phyloP scores from a whole-genome alignment of 352 stramenopile genomes.

The Phytopythium oedochilum region DNA sequence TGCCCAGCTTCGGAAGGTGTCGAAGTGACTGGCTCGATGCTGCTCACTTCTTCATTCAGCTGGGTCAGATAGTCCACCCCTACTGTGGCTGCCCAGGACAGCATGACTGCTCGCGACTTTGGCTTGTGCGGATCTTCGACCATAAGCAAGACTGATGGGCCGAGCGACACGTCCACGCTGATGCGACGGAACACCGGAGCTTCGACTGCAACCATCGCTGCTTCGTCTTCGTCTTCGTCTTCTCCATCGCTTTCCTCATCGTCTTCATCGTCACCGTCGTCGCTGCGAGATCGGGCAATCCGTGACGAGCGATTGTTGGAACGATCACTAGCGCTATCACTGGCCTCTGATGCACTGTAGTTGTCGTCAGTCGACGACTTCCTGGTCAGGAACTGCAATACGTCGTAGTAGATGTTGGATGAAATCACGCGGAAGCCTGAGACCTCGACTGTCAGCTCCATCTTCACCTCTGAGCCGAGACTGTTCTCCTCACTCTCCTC shows the following conservation, averaged over 20 bases:
- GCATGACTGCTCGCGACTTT: conserved; percentile 67
- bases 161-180: conserved; percentile 52
- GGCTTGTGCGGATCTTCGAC: conserved; percentile 69
- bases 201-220: conserved; percentile 5
- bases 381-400: conserved; percentile 54
- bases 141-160: conserved; percentile 60
- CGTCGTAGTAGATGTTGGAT: conserved; percentile 79
- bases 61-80: conserved; percentile 57
- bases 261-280: conserved; percentile 3
- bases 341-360: neutral
- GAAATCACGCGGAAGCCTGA: conserved; percentile 75
- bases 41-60: conserved; percentile 26
- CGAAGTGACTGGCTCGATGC: conserved; percentile 3
- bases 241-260: conserved; percentile 1
- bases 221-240: neutral
- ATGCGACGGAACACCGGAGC: conserved; percentile 37
- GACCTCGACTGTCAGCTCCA: conserved; percentile 67
- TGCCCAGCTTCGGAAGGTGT: neutral
- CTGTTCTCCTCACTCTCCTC: conserved; percentile 1
- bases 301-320: neutral
- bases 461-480: conserved; percentile 33
- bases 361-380: neutral
- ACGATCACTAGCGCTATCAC: neutral
- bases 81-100: conserved; percentile 75
- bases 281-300: neutral